Evolutionary conservation across 2,329 filamentous ascomycete species (phyloP), one percentile per base, ranked within the genome.

Genomic region (Colletotrichum sp.): DNA sequence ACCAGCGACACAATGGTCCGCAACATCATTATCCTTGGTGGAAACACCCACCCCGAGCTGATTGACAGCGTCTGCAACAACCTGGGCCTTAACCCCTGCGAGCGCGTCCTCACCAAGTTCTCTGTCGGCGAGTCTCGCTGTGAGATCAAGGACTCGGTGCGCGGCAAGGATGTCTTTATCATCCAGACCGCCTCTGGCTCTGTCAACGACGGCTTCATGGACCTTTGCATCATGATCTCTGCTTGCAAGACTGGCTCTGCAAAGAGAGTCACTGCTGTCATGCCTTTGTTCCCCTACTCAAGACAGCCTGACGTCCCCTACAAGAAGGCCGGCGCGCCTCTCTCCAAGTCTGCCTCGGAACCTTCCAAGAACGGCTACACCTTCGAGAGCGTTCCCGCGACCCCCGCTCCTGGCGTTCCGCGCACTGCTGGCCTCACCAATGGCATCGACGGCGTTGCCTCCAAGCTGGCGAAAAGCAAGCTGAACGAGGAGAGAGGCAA

Each of bases 161-260:
- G 97, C 79, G 97, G 95, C 79, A 99, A 99, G 84, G 97, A 99
- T 91, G 97, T 98, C 83, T 99, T 97, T 87, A 98, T 98, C 82
- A 95, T 99, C 80, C 96, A 98, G 85, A 97, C 95, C 55, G 95
- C 95, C 78, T 95, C 95, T 78, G 95, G 95, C 76, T 94, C 94
- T 80, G 95, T 98, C 85, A 99, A 99, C 83, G 97, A 99, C 85
- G 93, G 98, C 85, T 91, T 99, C 77, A 94, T 99, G 87, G 97
- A 99, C 82, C 92, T 98, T 64, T 94, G 98, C 83, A 98, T 98
- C 86, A 98, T 97, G 86, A 96, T 98, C 79, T 98, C 95, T n/a
- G 97, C 97, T 75, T 98, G 97, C 91, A 98, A 98, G 86, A 92
- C 94, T 15, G 95, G 95, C 78, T 98, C 96, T 54, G 97, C 97